A percentile compares a stretch with the other conserved stretches of the same genome.
These are phyloP conservation scores for Rhodotorula sp. DNA, from an alignment of 1,284 basidiomycete genomes.

Conservation along the genomic window DNA sequence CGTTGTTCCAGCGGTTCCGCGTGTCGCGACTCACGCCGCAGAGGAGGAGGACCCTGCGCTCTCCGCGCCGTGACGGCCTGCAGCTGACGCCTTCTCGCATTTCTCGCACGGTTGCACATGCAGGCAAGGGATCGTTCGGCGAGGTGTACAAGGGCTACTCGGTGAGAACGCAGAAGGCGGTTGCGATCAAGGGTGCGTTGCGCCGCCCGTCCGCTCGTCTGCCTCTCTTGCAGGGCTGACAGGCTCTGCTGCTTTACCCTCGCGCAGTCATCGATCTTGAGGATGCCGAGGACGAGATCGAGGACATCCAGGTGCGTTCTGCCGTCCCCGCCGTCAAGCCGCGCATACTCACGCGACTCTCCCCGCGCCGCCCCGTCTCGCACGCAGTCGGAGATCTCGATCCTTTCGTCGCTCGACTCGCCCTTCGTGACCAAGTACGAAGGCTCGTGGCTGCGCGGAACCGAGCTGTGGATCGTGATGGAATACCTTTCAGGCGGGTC, in stretches of 20 bases:
- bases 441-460: conserved; percentile 36
- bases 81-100: conserved; percentile 13
- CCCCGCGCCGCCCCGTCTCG: not conserved
- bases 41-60: not conserved
- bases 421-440: conserved; percentile 88
- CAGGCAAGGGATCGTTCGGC: conserved; percentile 91
- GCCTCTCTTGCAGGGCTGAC: not conserved
- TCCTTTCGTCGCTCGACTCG: conserved; percentile 95
- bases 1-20: too few species aligned
- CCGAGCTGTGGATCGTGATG: conserved; percentile 98
- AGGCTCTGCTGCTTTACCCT: not conserved
- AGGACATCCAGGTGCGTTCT: conserved; percentile 86
- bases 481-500: conserved; percentile 69
- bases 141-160: conserved; percentile 98
- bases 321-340: too few species aligned
- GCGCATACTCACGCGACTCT: not conserved
- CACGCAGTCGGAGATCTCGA: conserved; percentile 78
- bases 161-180: conserved; percentile 86
- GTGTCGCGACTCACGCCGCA: too few species aligned
- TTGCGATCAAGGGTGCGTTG: conserved; percentile 59
- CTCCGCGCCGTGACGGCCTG: not conserved
- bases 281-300: conserved; percentile 98
- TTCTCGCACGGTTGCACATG: not conserved
- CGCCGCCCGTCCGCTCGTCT: not conserved
- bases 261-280: conserved; percentile 87